phyloP scores from a whole-genome alignment of 768 basidiomycete species.

The Paxillus involutus region DNA sequence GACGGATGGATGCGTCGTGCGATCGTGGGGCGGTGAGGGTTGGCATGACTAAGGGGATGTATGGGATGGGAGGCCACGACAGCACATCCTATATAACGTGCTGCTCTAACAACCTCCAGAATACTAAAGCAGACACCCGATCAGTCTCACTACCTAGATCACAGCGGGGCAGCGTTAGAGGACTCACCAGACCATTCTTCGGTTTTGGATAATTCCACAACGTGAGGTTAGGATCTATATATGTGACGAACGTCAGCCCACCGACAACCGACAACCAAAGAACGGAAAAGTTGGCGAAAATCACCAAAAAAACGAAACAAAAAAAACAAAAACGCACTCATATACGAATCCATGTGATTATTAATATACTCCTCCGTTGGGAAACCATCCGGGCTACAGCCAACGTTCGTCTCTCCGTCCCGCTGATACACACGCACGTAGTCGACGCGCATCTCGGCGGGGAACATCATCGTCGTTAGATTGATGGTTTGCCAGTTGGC shows the following conservation, averaged over 20 bases:
- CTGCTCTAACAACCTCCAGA: too few species aligned
- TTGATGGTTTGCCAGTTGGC: slow-evolving; percentile 69
- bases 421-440: slow-evolving; percentile 65
- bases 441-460: slow-evolving; percentile 52
- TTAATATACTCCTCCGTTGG: slow-evolving; percentile 50
- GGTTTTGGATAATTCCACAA: slow-evolving; percentile 43
- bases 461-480: slow-evolving; percentile 44
- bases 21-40: too few species aligned
- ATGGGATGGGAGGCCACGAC: too few species aligned
- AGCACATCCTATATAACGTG: too few species aligned
- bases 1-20: too few species aligned
- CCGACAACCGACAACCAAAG: neutral
- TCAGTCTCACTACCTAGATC: too few species aligned
- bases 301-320: too few species aligned
- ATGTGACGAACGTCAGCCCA: neutral
- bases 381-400: slow-evolving; percentile 46
- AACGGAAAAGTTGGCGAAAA: too few species aligned
- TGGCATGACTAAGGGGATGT: too few species aligned
- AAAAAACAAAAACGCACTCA: slow-evolving; percentile 40
- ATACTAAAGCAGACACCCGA: too few species aligned
- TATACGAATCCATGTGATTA: slow-evolving; percentile 55
- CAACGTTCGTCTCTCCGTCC: slow-evolving; percentile 39
- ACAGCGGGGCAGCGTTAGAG: too few species aligned
- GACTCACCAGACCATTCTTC: slow-evolving; percentile 32
- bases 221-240: slow-evolving; percentile 42